Conservation (phyloP, 2,329 filamentous ascomycete genomes). For the Penicillium janthinellum region DNA sequence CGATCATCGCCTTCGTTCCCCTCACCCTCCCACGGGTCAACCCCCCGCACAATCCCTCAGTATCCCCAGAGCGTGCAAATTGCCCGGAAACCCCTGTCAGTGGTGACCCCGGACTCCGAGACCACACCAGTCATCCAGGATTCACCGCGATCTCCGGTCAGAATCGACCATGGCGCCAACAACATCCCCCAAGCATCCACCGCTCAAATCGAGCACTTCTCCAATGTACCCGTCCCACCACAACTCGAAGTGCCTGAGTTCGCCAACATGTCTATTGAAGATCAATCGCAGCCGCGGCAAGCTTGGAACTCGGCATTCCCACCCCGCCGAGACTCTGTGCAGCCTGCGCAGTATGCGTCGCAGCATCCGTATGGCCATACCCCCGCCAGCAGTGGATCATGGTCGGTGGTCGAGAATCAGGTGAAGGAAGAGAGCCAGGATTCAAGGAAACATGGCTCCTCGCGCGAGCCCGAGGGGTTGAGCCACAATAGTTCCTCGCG, state of each 20-base stretch:
- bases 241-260: constrained; percentile 30
- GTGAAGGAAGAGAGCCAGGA: constrained; percentile 25
- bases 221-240: constrained; percentile 25
- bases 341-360: constrained; percentile 16
- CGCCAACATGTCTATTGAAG: constrained; percentile 31
- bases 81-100: constrained; percentile 30
- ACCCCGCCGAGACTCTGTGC: constrained; percentile 29
- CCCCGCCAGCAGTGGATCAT: constrained; percentile 39
- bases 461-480: constrained; percentile 29
- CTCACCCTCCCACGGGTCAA: constrained; percentile 24
- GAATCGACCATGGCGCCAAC: constrained; percentile 32
- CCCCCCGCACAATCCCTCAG: constrained; percentile 29
- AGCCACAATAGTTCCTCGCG: constrained; percentile 38
- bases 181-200: constrained; percentile 32
- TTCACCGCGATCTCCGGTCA: constrained; percentile 38
- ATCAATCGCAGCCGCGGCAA: constrained; percentile 20
- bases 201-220: constrained; percentile 31
- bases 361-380: constrained; percentile 32
- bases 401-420: constrained; percentile 36
- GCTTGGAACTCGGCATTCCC: constrained; percentile 25
- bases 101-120: constrained; percentile 21
- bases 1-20: constrained; percentile 39
- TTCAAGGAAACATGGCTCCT: constrained; percentile 25
- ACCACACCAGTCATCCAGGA: constrained; percentile 31
- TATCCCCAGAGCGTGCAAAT: constrained; percentile 24